Evolutionary conservation across 179 eudicot genomes (phyloP).

Genomic region (Silene coronaria): DNA sequence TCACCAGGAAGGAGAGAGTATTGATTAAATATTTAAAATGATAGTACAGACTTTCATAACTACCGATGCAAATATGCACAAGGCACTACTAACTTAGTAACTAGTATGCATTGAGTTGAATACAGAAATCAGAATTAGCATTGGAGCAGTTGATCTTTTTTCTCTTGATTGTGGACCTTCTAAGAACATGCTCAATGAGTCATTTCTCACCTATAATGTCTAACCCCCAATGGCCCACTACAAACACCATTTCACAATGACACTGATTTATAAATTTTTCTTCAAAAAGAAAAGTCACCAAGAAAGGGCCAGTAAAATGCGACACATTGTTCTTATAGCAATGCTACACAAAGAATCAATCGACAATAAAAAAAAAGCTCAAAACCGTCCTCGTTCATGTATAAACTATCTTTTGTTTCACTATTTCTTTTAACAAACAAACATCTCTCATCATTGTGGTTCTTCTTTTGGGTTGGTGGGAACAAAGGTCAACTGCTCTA

Average conservation of each 20-base stretch:
- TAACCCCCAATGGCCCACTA: neutral
- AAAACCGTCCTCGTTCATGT: neutral
- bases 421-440: neutral
- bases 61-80: too few species aligned
- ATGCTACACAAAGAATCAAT: neutral
- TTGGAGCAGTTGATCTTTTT: neutral
- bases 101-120: neutral
- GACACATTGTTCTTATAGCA: neutral
- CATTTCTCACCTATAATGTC: neutral
- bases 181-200: neutral
- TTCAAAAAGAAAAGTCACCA: neutral
- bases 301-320: neutral
- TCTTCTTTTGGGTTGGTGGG: neutral
- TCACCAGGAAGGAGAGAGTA: too few species aligned
- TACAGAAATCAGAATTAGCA: neutral
- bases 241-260: neutral
- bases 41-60: too few species aligned
- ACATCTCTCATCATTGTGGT: neutral
- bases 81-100: too few species aligned
- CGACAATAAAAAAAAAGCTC: neutral
- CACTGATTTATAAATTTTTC: neutral
- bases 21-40: too few species aligned
- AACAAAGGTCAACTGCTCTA: neutral
- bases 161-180: neutral
- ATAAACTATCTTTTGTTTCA: neutral